Base-by-base conservation (phyloP, 106 monocot species). In the Triglochin maritima region DNA sequence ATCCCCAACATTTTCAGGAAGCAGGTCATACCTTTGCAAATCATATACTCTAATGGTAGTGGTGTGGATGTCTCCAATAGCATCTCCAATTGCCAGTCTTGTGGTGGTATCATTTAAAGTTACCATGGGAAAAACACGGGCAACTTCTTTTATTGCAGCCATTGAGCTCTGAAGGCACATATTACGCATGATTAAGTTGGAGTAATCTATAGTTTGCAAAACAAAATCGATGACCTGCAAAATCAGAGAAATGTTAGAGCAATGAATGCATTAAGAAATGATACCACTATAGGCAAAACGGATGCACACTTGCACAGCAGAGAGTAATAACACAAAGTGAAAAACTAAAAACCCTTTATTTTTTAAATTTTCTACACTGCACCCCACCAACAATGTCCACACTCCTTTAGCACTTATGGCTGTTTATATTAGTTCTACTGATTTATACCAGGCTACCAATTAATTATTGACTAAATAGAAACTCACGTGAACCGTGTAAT, bases 111-210 rank as follows among this genome's bases (percentile, higher is more conserved):
- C 86, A 76, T 91, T 89, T 61, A 98, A 68, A 69, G 82, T 84
- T 80, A 98, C 79, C 98, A 98, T 98, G 53, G 98, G 88, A 85
- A 92, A 88, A 75, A 71, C 79, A 68, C 88, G 92, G 64, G 84
- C 78, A 64, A 89, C 74, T 82, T 98, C 98, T 77, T 72, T 92
- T 60, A 98, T 76, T 68, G 92, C 72, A 57, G 84, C 69, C 74
- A 86, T 82, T 10, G 86, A 88, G 62, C 80, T 89, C 12, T 59
- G 82, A 59, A 86, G 72, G 74, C 98, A 98, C 69, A 81, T 78
- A 78, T 89, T 98, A 17, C 98, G 81, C 98, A 98, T 82, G 53
- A 84, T 88, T 68, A 81, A 73, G 69, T 98, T 98, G 56, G 86
- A 81, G 69, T 79, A 84, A 49, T 98, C 98, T 82, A 98, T 89